Base-by-base conservation (phyloP, 2,329 filamentous ascomycete species). In the Fusarium proliferatum region DNA sequence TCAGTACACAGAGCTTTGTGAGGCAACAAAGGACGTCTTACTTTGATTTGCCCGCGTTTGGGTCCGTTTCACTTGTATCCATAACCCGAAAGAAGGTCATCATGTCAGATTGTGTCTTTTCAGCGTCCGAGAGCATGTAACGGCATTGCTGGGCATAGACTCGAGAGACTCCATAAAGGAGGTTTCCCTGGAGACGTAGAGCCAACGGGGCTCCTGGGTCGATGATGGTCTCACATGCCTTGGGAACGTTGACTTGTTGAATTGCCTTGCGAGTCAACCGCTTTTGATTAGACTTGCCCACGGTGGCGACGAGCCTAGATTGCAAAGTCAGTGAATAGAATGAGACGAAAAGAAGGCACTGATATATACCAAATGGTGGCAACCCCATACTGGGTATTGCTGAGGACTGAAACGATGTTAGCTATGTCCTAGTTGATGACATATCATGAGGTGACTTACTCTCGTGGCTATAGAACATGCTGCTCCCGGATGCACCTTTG, bases 401-500 rank as follows among this genome's bases (percentile, higher is more conserved):
- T 96, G 62, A 99, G 89, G 67, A 99, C 90, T 92, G 64, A 16
- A 26, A n/a, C 48, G 28, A 15, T 26, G 76, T 85, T 49, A 83
- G 79, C 17, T 38, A 11, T 30, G 56, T 13, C 33, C 15, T 7
- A 45, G 23, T 5, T 26, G 26, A 36, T 15, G 28, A 9, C 21
- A 21, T 49, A 45, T 19, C 39, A 46, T 51, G 23, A 28, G 33
- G 16, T 21, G 41, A 41, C 91, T 80, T 86, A 96, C 96, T 94
- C 84, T 98, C 95, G 84, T 97, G 94, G 78, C 94, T 97, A 85
- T 97, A 98, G 81, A 98, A 98, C 95, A 98, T 98, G 76, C 42
- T 69, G 61, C 43, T 63, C 52, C 60, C 13, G 30, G 23, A 46
- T 43, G n/a, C 34, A 49, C 19, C 46, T 41, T 33, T 7, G 30